These are phyloP conservation scores for Barnettozyma salicaria DNA, from an alignment of 805 yeast genomes.

Conservation along the genomic window DNA sequence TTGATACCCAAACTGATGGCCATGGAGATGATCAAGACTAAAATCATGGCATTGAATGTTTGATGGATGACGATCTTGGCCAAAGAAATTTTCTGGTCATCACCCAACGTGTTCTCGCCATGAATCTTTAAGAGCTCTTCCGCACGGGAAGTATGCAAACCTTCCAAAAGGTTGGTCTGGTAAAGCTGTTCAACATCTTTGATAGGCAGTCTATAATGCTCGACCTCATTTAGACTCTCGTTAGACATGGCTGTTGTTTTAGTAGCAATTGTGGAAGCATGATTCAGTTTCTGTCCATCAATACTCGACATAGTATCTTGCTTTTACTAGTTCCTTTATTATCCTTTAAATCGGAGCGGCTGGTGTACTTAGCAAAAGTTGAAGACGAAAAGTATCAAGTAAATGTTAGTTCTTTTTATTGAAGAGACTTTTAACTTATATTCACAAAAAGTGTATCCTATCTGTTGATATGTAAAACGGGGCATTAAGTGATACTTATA, in stretches of 20 bases:
- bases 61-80: conserved; percentile 56
- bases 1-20: conserved; percentile 63
- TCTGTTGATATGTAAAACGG: too few relatives aligned
- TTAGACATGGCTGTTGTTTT: conserved; percentile 12
- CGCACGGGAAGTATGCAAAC: conserved; percentile 38
- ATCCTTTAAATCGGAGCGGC: background rate
- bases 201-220: conserved; percentile 26
- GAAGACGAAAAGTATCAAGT: too few relatives aligned
- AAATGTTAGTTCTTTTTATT: too few relatives aligned
- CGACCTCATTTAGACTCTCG: conserved; percentile 15
- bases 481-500: background rate
- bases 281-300: conserved; percentile 16
- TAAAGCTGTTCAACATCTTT: conserved; percentile 34
- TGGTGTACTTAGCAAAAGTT: background rate
- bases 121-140: conserved; percentile 27
- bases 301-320: conserved; percentile 9
- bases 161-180: conserved; percentile 40
- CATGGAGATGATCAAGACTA: conserved; percentile 66
- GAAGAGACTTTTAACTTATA: too few relatives aligned
- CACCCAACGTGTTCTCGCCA: conserved; percentile 61
- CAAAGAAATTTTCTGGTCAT: conserved; percentile 48
- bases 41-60: conserved; percentile 70
- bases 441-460: too few relatives aligned
- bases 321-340: conserved; percentile 2
- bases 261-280: conserved; percentile 14